Base-by-base conservation (phyloP, 345 rosid species). In the Chamaenerion angustifolium region DNA sequence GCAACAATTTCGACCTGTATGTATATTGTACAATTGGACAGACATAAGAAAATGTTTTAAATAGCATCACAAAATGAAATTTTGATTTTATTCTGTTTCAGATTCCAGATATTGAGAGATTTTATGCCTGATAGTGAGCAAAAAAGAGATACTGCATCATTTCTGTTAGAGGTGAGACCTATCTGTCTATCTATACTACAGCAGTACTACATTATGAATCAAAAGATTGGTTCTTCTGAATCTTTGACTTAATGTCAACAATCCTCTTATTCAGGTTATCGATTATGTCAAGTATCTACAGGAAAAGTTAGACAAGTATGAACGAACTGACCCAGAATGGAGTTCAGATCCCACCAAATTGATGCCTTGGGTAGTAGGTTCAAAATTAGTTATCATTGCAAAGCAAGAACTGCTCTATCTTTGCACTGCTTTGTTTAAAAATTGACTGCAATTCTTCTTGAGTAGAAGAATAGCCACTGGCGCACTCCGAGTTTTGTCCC, bases 381-480 rank as follows among this genome's bases (percentile, higher is more conserved):
- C 60, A 17, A 9, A 35, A 50, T 16, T 6, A 7, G 10, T 50
- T 8, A 2, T 10, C 17, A 1, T 31, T 31, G 25, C 25, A 21
- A 4, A 2, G 4, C 25, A 0, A 21, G 25, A 21, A 21, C 25
- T 4, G 25, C 2, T 2, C 4, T 21, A 21, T 21, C 25, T 21
- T 21, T 31, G 37, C 8, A 31, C 37, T 31, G 37, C 37, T 31
- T 8, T 31, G 37, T 31, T 31, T 7, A 7, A 31, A 31, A 31
- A 31, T 31, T 23, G 44, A 27, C 40, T 43, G 17, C 51, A 31
- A 23, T 48, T 61, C 70, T 54, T 61, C 68, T 54, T 25, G 75
- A 31, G 64, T 76, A 92, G 98, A 84, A 93, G 68, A 92, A 83
- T 61, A 92, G 83, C 68, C 98, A 92, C 54, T 92, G 96, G 98